Evolutionary conservation across 345 rosid species (phyloP).

Genomic region (Ceriops decandra): DNA sequence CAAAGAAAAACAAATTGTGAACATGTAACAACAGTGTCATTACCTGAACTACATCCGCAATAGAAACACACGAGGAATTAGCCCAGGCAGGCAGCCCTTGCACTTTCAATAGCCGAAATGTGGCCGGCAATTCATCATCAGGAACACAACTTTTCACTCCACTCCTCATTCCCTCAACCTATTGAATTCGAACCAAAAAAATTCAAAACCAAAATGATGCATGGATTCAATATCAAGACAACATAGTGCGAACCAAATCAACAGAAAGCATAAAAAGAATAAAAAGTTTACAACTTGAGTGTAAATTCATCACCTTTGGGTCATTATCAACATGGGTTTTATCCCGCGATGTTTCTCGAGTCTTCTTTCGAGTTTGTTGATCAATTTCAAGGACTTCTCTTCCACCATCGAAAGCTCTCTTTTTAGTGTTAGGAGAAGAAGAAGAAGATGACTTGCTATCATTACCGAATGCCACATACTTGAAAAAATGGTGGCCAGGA

Average conservation of each 20-base stretch:
- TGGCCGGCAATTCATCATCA: constrained; percentile 38
- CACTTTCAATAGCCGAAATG: constrained; percentile 69
- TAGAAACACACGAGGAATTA: constrained; percentile 80
- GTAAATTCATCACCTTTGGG: constrained; percentile 18
- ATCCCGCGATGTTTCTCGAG: constrained; percentile 26
- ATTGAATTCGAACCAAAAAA: constrained; percentile 10
- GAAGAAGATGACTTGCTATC: constrained; percentile 15
- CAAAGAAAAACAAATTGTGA: background rate
- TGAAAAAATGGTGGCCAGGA: constrained; percentile 74
- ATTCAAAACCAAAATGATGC: no score
- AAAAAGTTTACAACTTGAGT: background rate
- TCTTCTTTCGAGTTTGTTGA: constrained; percentile 43
- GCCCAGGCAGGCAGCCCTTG: constrained; percentile 83
- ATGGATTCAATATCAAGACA: no score
- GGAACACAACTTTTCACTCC: constrained; percentile 23
- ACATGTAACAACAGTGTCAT: constrained; percentile 3
- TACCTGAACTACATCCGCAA: constrained; percentile 82
- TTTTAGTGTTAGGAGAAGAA: constrained; percentile 3
- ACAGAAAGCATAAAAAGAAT: background rate
- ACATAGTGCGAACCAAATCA: background rate
- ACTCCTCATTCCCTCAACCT: constrained; percentile 31
- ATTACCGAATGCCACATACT: constrained; percentile 34
- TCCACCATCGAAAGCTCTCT: constrained; percentile 27
- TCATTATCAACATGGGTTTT: constrained; percentile 1
- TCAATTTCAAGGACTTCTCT: constrained; percentile 6